Percentiles rank a stretch among this genome's conserved stretches.
phyloP scores from a whole-genome alignment of 108 stramenopile species.

The Conticribra weissflogii region DNA sequence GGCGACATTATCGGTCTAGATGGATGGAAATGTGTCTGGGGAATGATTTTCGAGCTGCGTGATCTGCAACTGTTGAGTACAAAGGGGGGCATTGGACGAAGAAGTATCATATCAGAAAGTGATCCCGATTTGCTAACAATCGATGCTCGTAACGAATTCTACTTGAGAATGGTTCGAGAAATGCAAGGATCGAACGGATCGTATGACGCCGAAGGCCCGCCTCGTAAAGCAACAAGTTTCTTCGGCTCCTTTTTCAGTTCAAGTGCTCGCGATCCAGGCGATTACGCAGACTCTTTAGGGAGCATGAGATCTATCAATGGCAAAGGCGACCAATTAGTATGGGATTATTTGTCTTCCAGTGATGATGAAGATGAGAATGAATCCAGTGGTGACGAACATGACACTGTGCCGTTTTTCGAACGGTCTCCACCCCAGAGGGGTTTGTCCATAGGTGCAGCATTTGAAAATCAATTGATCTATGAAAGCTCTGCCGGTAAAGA shows the following conservation, averaged over 20 bases:
- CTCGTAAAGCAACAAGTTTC: slow-evolving; percentile 25
- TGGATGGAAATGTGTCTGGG: slow-evolving; percentile 80
- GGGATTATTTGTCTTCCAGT: slow-evolving; percentile 78
- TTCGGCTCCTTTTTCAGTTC: slow-evolving; percentile 43
- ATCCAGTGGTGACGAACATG: slow-evolving; percentile 17
- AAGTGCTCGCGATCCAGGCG: slow-evolving; percentile 14
- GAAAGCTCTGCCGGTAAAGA: slow-evolving; percentile 54
- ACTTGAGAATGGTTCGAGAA: slow-evolving; percentile 53
- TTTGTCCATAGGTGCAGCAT: slow-evolving; percentile 61
- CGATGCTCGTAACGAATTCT: slow-evolving; percentile 65
- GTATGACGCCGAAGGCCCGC: slow-evolving; percentile 18
- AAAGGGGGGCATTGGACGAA: slow-evolving; percentile 29
- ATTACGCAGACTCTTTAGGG: not conserved
- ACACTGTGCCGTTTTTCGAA: slow-evolving; percentile 28
- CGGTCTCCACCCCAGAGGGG: slow-evolving; percentile 22
- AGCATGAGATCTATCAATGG: slow-evolving; percentile 50
- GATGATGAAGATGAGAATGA: slow-evolving; percentile 70
- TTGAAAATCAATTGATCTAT: slow-evolving; percentile 70
- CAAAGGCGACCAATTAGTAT: slow-evolving; percentile 69
- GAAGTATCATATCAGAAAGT: slow-evolving; percentile 62
- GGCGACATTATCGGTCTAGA: slow-evolving; percentile 75
- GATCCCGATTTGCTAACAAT: slow-evolving; percentile 71
- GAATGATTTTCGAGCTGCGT: slow-evolving; percentile 80
- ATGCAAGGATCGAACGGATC: slow-evolving; percentile 11
- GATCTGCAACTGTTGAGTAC: slow-evolving; percentile 72